Conservation (phyloP, 2,329 filamentous ascomycete species). For the Sphaerulina populicola region DNA sequence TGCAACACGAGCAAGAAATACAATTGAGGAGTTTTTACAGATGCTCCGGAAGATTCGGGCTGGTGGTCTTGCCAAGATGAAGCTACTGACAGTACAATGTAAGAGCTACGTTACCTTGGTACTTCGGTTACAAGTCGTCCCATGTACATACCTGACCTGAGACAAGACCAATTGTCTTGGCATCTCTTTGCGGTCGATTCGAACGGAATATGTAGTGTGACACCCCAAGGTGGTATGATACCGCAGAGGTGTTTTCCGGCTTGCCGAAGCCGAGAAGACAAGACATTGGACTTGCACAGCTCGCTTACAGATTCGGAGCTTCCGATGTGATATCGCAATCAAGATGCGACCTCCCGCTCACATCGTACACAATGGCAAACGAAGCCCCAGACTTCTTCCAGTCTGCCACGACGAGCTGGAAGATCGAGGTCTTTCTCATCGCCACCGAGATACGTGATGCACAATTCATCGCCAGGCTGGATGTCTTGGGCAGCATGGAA, state of each 20-base stretch:
- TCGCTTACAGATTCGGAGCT: neutral
- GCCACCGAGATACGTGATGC: constrained; percentile 43
- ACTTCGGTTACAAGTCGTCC: too few relatives aligned
- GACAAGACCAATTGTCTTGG: too few relatives aligned
- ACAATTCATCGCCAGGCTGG: constrained; percentile 37
- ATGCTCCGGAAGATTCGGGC: neutral
- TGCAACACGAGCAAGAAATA: neutral
- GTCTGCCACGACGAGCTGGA: constrained; percentile 32
- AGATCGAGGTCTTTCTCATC: constrained; percentile 38
- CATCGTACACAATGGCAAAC: constrained; percentile 39
- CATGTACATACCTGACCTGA: too few relatives aligned
- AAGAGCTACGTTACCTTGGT: too few relatives aligned
- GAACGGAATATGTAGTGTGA: too few relatives aligned
- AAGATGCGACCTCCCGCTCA: constrained; percentile 7
- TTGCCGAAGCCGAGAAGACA: neutral
- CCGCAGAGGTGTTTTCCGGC: neutral
- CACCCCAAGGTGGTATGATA: too few relatives aligned
- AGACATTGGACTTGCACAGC: neutral
- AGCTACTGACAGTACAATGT: neutral
- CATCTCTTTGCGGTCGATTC: too few relatives aligned
- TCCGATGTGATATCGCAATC: neutral
- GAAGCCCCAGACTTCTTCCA: constrained; percentile 42
- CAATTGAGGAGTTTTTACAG: too few relatives aligned
- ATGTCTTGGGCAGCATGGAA: constrained; percentile 36
- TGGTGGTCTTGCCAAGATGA: neutral